Conservation (phyloP, 176 grass and related monocot genomes). For the Musa beccarii region DNA sequence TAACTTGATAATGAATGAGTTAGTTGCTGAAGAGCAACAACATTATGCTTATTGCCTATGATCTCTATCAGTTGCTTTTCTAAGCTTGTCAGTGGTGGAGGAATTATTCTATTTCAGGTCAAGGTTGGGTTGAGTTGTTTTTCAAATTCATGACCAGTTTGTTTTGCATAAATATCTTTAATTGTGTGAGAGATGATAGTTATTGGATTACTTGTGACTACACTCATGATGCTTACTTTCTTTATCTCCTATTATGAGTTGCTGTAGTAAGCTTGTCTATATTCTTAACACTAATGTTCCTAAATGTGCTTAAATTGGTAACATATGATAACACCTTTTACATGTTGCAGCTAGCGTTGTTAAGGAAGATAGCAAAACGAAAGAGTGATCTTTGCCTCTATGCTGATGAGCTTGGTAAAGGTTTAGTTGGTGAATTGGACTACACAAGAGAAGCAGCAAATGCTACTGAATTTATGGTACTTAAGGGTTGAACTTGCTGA, state of each 20-base stretch:
- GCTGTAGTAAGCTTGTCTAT: background rate
- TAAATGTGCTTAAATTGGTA: background rate
- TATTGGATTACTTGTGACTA: background rate
- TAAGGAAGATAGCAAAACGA: constrained; percentile 70
- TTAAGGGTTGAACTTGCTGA: constrained; percentile 2
- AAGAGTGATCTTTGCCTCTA: constrained; percentile 77
- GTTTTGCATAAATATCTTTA: background rate
- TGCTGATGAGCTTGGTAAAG: constrained; percentile 90
- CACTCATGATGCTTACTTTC: background rate
- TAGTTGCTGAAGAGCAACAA: background rate
- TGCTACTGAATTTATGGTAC: constrained; percentile 74
- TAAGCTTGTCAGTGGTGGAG: background rate
- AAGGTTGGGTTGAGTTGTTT: background rate
- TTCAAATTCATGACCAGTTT: background rate
- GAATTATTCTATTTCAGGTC: background rate
- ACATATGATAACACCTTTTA: constrained; percentile 18
- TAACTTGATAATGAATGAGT: background rate
- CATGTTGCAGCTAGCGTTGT: constrained; percentile 54
- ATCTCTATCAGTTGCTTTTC: background rate
- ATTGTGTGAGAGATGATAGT: background rate
- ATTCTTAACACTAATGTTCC: background rate
- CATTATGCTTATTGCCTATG: background rate
- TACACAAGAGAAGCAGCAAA: constrained; percentile 93
- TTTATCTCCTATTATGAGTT: background rate
- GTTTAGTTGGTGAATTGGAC: constrained; percentile 76